Base-by-base conservation (phyloP, 2,329 filamentous ascomycete genomes). In the Nannizzia gypsea region DNA sequence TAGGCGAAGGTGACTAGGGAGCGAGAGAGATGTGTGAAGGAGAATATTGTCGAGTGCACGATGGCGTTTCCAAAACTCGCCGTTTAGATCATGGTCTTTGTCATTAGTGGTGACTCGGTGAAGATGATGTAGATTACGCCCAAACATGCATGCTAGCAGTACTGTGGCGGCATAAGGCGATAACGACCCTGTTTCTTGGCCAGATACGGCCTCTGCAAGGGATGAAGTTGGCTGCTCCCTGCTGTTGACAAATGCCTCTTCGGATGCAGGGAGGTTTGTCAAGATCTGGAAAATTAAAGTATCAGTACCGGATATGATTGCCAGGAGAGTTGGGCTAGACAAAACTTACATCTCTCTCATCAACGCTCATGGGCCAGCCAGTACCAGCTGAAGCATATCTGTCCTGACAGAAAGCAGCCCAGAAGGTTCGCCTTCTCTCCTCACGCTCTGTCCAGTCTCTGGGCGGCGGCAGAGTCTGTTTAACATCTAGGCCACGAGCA, bases 371-470 rank as follows among this genome's bases (percentile, higher is more conserved):
- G 0, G 93, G 93, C 93, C 93, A 97, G 5, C 93, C 93, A 1
- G 93, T 97, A 36, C 93, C 93, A 60, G 96, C 93, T 68, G 90
- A 96, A 4, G 90, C 89, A 73, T 96, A 97, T 58, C 93, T 84
- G 69, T 97, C 93, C 63, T 90, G 78, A 66, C 87, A 90, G 69
- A 96, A 97, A 2, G 88, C 83, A 84, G 93, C 87, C 93, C 93
- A 99, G 66, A 97, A 97, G 0, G 90, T 95, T 64, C 93, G 82
- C 58, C 93, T 82, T 65, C 93, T 81, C 71, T 99, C 93, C 74
- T 97, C 93, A 60, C 84, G 82, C 71, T 97, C 93, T 0, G 89
- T 95, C 90, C 90, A 96, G 72, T 99, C 93, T 68, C 86, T 86
- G 1, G 93, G 85, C 0, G 89, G 87, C 4, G 88, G 85, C 13